Evolutionary conservation across 495 filamentous ascomycete species (phyloP).

Genomic region (Penicillium psychrofluorescens): DNA sequence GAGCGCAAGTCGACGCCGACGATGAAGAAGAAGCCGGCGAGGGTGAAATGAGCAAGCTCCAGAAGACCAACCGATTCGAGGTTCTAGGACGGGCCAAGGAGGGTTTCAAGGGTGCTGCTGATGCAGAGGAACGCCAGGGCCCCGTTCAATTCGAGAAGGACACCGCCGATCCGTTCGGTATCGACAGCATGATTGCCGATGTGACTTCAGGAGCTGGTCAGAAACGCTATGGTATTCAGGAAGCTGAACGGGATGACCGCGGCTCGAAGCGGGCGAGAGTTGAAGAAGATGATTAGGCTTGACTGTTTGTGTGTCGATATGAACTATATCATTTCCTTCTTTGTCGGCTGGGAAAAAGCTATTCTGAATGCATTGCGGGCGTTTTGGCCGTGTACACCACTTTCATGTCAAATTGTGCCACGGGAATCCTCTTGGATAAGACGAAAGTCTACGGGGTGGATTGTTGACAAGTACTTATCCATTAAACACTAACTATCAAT

Average conservation of each 20-base stretch:
- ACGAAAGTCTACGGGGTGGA: no score
- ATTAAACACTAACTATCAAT: neutral
- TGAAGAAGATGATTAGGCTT: slow-evolving; percentile 53
- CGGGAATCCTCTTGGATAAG: no score
- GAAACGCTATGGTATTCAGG: slow-evolving; percentile 82
- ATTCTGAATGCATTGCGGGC: slow-evolving; percentile 21
- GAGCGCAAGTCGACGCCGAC: slow-evolving; percentile 57
- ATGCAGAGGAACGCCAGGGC: slow-evolving; percentile 81
- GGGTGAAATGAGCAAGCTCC: slow-evolving; percentile 77
- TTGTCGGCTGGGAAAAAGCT: slow-evolving; percentile 1
- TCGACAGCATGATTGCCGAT: slow-evolving; percentile 85
- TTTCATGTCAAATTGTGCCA: neutral
- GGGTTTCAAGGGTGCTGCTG: slow-evolving; percentile 78
- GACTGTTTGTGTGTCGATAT: slow-evolving; percentile 3
- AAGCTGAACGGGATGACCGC: slow-evolving; percentile 51
- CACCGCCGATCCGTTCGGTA: slow-evolving; percentile 77
- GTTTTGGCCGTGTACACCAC: slow-evolving; percentile 13
- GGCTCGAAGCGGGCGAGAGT: slow-evolving; percentile 71
- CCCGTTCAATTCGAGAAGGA: slow-evolving; percentile 99
- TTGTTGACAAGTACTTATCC: neutral
- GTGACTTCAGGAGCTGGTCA: slow-evolving; percentile 50
- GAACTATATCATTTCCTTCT: slow-evolving; percentile 1
- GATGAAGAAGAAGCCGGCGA: slow-evolving; percentile 79
- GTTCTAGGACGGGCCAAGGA: slow-evolving; percentile 79
- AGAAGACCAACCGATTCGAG: slow-evolving; percentile 77